phyloP scores from a whole-genome alignment of 495 filamentous ascomycete genomes.

The Cladorrhinum samala region DNA sequence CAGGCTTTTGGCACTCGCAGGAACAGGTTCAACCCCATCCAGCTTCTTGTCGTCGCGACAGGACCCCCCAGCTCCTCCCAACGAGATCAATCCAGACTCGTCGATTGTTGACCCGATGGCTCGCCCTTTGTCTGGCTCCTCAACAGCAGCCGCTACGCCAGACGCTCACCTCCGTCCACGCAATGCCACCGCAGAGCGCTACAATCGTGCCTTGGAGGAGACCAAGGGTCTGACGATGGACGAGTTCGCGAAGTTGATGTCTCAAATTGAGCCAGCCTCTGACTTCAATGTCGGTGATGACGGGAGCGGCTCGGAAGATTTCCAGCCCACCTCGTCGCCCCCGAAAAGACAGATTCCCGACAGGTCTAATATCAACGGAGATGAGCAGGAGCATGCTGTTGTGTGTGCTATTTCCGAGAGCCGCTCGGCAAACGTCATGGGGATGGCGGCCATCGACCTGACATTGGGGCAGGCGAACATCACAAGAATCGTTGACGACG shows the following conservation, averaged over 20 bases:
- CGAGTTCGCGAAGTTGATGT: background rate
- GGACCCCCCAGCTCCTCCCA: too few relatives aligned
- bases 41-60: too few relatives aligned
- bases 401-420: slow-evolving; percentile 88
- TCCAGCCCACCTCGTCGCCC: background rate
- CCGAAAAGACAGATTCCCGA: background rate
- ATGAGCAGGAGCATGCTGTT: slow-evolving; percentile 42
- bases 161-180: too few relatives aligned
- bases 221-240: too few relatives aligned
- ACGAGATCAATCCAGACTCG: too few relatives aligned
- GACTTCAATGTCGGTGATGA: background rate
- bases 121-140: too few relatives aligned
- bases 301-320: background rate
- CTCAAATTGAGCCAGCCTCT: background rate
- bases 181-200: too few relatives aligned
- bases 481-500: slow-evolving; percentile 65
- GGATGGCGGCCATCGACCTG: slow-evolving; percentile 82
- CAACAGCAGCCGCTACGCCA: too few relatives aligned
- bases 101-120: too few relatives aligned
- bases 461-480: slow-evolving; percentile 62
- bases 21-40: too few relatives aligned
- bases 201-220: too few relatives aligned
- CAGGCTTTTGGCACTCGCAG: too few relatives aligned
- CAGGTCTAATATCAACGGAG: background rate
- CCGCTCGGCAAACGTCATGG: slow-evolving; percentile 74